Percentiles rank a stretch among this genome's conserved stretches.
These are phyloP conservation scores for Paramecium primaurelia DNA, from an alignment of 73 alveolate species.

Conservation along the genomic window DNA sequence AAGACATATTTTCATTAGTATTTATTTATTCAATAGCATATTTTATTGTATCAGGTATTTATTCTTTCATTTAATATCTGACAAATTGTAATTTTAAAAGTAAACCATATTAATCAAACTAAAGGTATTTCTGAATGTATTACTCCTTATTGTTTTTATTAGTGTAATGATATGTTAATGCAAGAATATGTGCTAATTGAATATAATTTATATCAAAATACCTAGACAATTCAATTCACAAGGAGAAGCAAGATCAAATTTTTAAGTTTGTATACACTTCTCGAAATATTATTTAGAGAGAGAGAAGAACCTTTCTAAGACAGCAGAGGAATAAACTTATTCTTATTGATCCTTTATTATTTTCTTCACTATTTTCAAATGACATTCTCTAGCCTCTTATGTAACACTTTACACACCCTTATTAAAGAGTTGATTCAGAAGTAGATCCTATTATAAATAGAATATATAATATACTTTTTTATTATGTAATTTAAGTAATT, in stretches of 20 bases:
- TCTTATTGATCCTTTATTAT: background rate
- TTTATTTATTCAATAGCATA: background rate
- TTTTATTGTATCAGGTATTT: background rate
- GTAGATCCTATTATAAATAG: background rate
- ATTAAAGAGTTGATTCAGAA: background rate
- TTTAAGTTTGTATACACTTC: background rate
- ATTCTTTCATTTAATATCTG: background rate
- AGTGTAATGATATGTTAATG: background rate
- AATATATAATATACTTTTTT: background rate
- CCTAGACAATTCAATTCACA: background rate
- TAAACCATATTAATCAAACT: background rate
- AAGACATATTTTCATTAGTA: background rate
- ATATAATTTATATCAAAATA: background rate
- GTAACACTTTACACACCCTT: background rate
- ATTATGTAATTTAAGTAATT: background rate
- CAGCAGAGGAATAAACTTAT: conserved; percentile 8
- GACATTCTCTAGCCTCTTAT: conserved; percentile 14
- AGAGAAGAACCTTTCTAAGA: conserved; percentile 18
- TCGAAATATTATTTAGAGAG: conserved; percentile 15
- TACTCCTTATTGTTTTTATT: background rate
- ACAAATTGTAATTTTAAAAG: background rate
- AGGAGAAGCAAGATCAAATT: background rate
- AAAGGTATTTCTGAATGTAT: background rate
- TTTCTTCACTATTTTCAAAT: background rate
- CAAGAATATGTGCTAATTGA: background rate